phyloP scores from a whole-genome alignment of 495 filamentous ascomycete species.

The Tuber microsphaerosporum region DNA sequence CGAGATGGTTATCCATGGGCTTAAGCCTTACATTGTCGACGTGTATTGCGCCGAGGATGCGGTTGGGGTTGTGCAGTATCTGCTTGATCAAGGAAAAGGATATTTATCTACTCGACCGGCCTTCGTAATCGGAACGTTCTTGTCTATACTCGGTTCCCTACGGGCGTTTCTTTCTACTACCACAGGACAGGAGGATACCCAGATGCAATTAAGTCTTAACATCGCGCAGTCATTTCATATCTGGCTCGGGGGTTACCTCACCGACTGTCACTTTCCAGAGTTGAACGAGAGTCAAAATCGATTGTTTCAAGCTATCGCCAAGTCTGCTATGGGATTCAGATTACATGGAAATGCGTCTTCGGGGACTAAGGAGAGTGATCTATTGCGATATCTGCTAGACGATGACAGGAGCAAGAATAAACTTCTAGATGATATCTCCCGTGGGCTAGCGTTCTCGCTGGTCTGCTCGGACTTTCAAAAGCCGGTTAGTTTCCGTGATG shows the following conservation, averaged over 20 bases:
- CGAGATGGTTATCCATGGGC: constrained; percentile 81
- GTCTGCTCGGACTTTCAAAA: constrained; percentile 64
- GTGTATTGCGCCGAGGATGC: constrained; percentile 86
- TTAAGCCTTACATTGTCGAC: constrained; percentile 72
- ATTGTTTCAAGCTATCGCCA: constrained; percentile 58
- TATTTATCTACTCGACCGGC: constrained; percentile 60
- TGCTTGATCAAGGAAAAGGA: constrained; percentile 60
- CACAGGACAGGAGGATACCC: constrained; percentile 61
- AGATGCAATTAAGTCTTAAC: constrained; percentile 61
- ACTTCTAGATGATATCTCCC: constrained; percentile 61
- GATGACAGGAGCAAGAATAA: constrained; percentile 57
- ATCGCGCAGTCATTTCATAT: constrained; percentile 60
- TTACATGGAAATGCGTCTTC: constrained; percentile 54
- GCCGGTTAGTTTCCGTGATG: constrained; percentile 51
- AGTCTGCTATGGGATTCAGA: constrained; percentile 55
- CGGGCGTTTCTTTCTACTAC: constrained; percentile 61
- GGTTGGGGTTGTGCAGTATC: constrained; percentile 77
- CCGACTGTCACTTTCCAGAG: constrained; percentile 49
- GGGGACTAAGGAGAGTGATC: constrained; percentile 59
- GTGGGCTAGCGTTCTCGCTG: constrained; percentile 63
- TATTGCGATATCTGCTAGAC: constrained; percentile 66
- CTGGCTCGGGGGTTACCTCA: constrained; percentile 63
- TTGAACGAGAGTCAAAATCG: constrained; percentile 45
- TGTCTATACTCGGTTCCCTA: constrained; percentile 68
- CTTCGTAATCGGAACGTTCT: constrained; percentile 69